Percentiles rank a stretch among this genome's conserved stretches.
phyloP scores from a whole-genome alignment of 2,329 filamentous ascomycete species.

The Verticillium isaacii region DNA sequence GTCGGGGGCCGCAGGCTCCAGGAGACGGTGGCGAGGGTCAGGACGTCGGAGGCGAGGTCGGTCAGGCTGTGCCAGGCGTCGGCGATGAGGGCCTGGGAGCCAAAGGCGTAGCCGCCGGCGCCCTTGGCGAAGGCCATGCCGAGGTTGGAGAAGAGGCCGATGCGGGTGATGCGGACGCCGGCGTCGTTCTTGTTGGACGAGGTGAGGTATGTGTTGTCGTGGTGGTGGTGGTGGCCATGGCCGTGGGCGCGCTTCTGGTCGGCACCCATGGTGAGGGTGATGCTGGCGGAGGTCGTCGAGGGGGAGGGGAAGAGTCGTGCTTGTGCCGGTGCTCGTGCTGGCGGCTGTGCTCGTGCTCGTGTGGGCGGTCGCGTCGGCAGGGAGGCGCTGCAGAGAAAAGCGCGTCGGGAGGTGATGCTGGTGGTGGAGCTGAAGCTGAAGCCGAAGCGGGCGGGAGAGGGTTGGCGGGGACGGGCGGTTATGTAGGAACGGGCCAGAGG shows the following conservation, averaged over 20 bases:
- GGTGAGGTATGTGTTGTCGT: constrained; percentile 79
- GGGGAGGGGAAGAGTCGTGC: neutral
- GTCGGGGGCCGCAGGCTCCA: constrained; percentile 86
- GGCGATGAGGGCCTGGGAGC: constrained; percentile 87
- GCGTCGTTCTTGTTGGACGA: constrained; percentile 86
- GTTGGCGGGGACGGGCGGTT: neutral
- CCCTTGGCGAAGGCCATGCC: constrained; percentile 94
- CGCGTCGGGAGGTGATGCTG: neutral
- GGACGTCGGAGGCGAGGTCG: constrained; percentile 89
- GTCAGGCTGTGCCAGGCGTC: constrained; percentile 95
- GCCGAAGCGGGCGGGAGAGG: neutral
- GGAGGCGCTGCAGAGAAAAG: neutral
- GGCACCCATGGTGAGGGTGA: constrained; percentile 20
- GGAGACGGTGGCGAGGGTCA: constrained; percentile 90
- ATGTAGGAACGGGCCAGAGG: neutral
- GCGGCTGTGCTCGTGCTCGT: constrained; percentile 1
- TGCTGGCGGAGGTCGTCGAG: constrained; percentile 1
- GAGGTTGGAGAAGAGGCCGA: constrained; percentile 84
- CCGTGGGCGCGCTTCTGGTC: constrained; percentile 38
- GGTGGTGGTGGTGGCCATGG: constrained; percentile 65
- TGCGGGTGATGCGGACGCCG: constrained; percentile 86
- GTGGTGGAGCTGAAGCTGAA: neutral
- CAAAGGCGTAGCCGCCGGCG: constrained; percentile 86
- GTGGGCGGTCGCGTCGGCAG: neutral
- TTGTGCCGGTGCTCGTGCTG: neutral